phyloP scores from a whole-genome alignment of 2,329 filamentous ascomycete genomes.

The Arthrobotrys musiformis region DNA sequence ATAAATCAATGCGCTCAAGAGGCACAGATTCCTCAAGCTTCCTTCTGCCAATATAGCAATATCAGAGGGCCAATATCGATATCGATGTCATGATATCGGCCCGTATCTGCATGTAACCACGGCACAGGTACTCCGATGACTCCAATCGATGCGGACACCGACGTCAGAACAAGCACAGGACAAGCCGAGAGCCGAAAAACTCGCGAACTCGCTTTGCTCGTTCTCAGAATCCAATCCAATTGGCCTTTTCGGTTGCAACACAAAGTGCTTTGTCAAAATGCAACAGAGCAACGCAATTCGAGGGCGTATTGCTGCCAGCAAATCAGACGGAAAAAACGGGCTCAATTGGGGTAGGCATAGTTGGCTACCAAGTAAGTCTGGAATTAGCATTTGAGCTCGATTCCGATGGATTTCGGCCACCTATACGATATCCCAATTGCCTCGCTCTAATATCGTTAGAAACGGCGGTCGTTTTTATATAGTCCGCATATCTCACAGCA shows the following conservation, averaged over 20 bases:
- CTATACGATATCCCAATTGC: constrained; percentile 22
- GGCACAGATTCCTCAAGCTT: too few relatives aligned
- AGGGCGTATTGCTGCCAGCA: constrained; percentile 7
- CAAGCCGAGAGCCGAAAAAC: background rate
- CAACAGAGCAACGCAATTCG: constrained; percentile 38
- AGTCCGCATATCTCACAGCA: too few relatives aligned
- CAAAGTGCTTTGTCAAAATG: constrained; percentile 3
- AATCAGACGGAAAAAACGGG: constrained; percentile 21
- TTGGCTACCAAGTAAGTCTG: too few relatives aligned
- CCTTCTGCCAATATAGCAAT: background rate
- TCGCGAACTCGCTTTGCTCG: too few relatives aligned
- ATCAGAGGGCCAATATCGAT: background rate
- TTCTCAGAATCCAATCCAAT: background rate
- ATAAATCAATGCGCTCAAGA: constrained; percentile 11
- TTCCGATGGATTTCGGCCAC: background rate
- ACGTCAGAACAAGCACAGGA: constrained; percentile 5
- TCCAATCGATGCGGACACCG: background rate
- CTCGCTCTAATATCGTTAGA: background rate
- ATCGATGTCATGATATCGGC: background rate
- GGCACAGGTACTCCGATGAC: constrained; percentile 1
- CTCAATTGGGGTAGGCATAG: constrained; percentile 34
- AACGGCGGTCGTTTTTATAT: background rate
- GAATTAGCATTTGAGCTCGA: background rate
- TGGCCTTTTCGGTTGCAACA: background rate
- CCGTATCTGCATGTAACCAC: constrained; percentile 1